Conservation (phyloP, 495 filamentous ascomycete genomes). For the Podospora comata region DNA sequence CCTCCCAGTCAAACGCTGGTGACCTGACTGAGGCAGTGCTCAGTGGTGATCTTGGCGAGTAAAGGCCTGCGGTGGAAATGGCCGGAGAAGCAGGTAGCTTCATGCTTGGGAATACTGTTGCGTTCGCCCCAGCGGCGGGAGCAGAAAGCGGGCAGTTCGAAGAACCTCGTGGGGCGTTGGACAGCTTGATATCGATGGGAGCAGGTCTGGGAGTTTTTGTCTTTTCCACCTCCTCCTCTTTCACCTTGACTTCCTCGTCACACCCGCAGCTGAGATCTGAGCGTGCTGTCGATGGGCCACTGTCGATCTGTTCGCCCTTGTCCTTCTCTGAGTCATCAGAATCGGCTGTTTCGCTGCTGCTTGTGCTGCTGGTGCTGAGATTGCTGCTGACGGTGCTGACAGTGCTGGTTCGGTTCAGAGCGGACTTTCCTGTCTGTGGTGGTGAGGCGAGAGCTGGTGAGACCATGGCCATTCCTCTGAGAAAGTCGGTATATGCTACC, state of each 20-base stretch:
- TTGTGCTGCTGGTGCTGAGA: constrained; percentile 25
- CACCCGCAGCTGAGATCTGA: constrained; percentile 56
- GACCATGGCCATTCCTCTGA: constrained; percentile 62
- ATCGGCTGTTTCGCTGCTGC: constrained; percentile 33
- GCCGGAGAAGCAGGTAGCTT: constrained; percentile 61
- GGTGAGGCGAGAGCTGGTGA: constrained; percentile 58
- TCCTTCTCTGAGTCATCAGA: constrained; percentile 37
- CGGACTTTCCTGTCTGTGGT: constrained; percentile 39
- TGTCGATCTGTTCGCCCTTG: constrained; percentile 40
- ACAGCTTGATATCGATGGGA: constrained; percentile 32
- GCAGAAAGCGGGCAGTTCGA: constrained; percentile 54
- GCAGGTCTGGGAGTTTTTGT: constrained; percentile 25
- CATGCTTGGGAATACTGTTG: constrained; percentile 48
- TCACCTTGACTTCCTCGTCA: constrained; percentile 42
- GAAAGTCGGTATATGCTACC: constrained; percentile 85
- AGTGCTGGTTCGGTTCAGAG: constrained; percentile 39
- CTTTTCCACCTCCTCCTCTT: constrained; percentile 20
- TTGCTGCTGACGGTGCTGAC: constrained; percentile 27
- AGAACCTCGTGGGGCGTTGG: constrained; percentile 45
- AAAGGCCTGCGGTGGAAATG: constrained; percentile 45
- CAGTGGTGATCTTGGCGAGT: constrained; percentile 45
- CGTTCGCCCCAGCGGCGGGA: constrained; percentile 52
- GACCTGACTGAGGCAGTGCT: constrained; percentile 56
- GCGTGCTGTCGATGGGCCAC: constrained; percentile 53
- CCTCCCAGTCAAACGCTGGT: constrained; percentile 57